Percentiles rank a stretch among this genome's conserved stretches.
Evolutionary conservation across 192 early-diverging fungal species (phyloP).

Genomic region (Backusella circina): DNA sequence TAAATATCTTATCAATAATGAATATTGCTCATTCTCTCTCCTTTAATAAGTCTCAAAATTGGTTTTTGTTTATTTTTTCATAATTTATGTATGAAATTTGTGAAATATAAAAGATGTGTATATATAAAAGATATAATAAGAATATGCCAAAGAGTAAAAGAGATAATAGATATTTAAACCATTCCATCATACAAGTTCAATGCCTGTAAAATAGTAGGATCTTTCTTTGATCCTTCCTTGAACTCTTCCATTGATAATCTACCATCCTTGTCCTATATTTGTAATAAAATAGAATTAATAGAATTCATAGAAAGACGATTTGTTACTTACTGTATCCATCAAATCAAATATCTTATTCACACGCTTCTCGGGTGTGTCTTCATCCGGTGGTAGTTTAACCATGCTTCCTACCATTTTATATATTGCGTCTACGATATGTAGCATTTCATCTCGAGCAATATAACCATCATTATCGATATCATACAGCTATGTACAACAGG

Average conservation of each 20-base stretch:
- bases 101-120: neutral
- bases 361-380: conserved; percentile 87
- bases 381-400: conserved; percentile 86
- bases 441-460: conserved; percentile 88
- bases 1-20: no score
- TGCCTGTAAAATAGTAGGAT: conserved; percentile 84
- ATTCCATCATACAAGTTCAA: conserved; percentile 85
- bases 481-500: conserved; percentile 50
- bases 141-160: neutral
- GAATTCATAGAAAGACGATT: neutral
- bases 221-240: conserved; percentile 81
- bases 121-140: neutral
- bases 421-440: conserved; percentile 88
- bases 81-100: neutral
- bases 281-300: neutral
- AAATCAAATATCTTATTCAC: conserved; percentile 87
- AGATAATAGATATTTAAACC: conserved; percentile 45
- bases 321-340: conserved; percentile 70
- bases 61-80: neutral
- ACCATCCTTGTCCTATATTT: conserved; percentile 70
- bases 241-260: conserved; percentile 83
- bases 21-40: no score
- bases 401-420: conserved; percentile 93
- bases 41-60: neutral
- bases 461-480: conserved; percentile 88